These are phyloP conservation scores for Sclerotinia nivalis DNA, from an alignment of 2,329 filamentous ascomycete species.

Conservation along the genomic window DNA sequence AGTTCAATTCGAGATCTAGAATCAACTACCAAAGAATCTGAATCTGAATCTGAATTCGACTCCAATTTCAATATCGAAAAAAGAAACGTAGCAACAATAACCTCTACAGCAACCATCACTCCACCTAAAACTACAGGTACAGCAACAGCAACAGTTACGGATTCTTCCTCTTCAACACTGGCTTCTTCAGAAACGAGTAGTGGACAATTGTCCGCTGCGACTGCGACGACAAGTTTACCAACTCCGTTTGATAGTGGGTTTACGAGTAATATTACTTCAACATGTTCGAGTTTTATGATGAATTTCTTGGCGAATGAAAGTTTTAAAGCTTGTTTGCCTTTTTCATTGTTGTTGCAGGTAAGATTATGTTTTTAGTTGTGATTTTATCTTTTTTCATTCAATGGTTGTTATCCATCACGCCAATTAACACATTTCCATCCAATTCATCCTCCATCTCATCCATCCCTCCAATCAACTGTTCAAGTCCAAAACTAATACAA, in stretches of 20 bases:
- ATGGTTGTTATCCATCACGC: too few species aligned
- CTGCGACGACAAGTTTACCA: constrained; percentile 51
- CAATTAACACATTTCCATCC: too few species aligned
- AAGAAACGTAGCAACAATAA: constrained; percentile 15
- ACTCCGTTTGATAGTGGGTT: constrained; percentile 67
- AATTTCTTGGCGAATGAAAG: constrained; percentile 36
- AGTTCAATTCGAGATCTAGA: neutral
- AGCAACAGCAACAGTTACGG: constrained; percentile 7
- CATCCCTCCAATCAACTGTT: too few species aligned
- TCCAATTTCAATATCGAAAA: neutral
- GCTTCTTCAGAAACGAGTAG: constrained; percentile 27
- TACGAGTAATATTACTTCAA: constrained; percentile 58
- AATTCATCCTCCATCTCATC: neutral
- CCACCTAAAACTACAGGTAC: constrained; percentile 5
- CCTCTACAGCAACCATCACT: constrained; percentile 17
- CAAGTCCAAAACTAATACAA: neutral
- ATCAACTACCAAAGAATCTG: neutral
- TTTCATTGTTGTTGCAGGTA: constrained; percentile 82
- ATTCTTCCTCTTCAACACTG: constrained; percentile 21
- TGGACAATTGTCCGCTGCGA: constrained; percentile 29
- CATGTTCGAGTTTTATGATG: constrained; percentile 38
- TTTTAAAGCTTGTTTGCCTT: constrained; percentile 65
- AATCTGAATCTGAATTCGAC: constrained; percentile 2
- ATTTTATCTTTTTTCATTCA: neutral
- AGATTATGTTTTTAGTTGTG: constrained; percentile 32